These are phyloP conservation scores for Micractinium sp. DNA, from an alignment of 139 green algal species.

Conservation along the genomic window DNA sequence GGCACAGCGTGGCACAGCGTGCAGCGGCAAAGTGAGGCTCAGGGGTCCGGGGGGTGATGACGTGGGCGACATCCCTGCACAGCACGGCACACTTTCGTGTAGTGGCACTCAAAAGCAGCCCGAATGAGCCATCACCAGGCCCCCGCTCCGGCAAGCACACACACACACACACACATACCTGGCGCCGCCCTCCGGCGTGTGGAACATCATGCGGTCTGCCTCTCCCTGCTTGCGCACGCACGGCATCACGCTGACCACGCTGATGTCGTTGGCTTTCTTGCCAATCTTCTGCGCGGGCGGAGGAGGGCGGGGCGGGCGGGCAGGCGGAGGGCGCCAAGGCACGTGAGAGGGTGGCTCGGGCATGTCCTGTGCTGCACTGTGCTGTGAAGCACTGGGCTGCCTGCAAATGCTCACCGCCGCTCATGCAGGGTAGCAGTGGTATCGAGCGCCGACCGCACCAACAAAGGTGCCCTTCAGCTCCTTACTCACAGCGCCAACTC, in stretches of 20 bases:
- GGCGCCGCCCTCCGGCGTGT: slow-evolving; percentile 5
- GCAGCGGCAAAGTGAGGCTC: not conserved
- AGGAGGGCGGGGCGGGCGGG: no score
- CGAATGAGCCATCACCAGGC: not conserved
- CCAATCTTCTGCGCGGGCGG: slow-evolving; percentile 30
- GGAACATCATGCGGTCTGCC: slow-evolving; percentile 65
- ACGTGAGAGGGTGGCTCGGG: no score
- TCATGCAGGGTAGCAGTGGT: no score
- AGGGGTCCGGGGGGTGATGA: slow-evolving; percentile 19
- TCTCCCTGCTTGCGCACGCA: slow-evolving; percentile 76
- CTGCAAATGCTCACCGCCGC: no score
- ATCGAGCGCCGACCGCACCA: no score
- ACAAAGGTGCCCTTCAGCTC: no score
- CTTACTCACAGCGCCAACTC: no score
- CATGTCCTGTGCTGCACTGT: no score
- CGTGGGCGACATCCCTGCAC: slow-evolving; percentile 31
- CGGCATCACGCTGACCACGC: slow-evolving; percentile 69
- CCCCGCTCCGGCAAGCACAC: not conserved
- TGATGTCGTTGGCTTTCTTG: slow-evolving; percentile 44
- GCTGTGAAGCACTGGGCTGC: no score
- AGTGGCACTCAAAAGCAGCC: not conserved
- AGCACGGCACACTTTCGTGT: not conserved
- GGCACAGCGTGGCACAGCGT: not conserved
- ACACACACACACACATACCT: slow-evolving; percentile 19
- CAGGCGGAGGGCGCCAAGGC: not conserved